phyloP scores from a whole-genome alignment of 805 yeast species.

The Zygotorulaspora florentina region DNA sequence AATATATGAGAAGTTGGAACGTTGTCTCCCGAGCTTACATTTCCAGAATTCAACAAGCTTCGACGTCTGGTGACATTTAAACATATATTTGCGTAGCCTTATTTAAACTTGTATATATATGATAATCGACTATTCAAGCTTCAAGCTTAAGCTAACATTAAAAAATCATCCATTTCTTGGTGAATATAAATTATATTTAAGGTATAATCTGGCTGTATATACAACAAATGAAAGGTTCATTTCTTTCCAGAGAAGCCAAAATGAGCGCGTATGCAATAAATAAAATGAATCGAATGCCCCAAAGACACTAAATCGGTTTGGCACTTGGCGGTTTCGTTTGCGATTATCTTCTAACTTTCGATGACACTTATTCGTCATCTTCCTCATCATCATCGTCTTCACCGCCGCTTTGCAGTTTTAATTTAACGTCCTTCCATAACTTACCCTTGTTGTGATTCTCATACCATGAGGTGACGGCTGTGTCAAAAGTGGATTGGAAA shows the following conservation, averaged over 20 bases:
- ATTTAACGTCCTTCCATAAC: constrained; percentile 78
- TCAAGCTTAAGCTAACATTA: not conserved
- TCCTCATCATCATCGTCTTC: constrained; percentile 56
- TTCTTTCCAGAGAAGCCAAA: not conserved
- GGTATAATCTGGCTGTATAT: not conserved
- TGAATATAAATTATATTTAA: constrained; percentile 11
- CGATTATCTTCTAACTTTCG: not conserved
- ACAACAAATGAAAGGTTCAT: not conserved
- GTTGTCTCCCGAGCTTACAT: constrained; percentile 73
- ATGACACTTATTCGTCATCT: constrained; percentile 39
- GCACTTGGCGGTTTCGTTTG: not conserved
- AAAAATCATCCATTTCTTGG: constrained; percentile 6
- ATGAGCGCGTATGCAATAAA: not conserved
- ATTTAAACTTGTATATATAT: constrained; percentile 9
- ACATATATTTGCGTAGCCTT: constrained; percentile 1
- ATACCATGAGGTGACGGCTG: constrained; percentile 64
- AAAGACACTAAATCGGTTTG: too few species aligned
- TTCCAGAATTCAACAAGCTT: constrained; percentile 61
- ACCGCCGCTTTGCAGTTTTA: constrained; percentile 51
- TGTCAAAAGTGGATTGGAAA: constrained; percentile 75
- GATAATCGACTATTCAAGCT: not conserved
- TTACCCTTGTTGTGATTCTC: constrained; percentile 78
- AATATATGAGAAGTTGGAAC: constrained; percentile 91
- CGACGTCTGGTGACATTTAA: constrained; percentile 32
- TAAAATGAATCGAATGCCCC: not conserved